Conservation (phyloP, 768 basidiomycete genomes). For the Xerocomus potaroensis region DNA sequence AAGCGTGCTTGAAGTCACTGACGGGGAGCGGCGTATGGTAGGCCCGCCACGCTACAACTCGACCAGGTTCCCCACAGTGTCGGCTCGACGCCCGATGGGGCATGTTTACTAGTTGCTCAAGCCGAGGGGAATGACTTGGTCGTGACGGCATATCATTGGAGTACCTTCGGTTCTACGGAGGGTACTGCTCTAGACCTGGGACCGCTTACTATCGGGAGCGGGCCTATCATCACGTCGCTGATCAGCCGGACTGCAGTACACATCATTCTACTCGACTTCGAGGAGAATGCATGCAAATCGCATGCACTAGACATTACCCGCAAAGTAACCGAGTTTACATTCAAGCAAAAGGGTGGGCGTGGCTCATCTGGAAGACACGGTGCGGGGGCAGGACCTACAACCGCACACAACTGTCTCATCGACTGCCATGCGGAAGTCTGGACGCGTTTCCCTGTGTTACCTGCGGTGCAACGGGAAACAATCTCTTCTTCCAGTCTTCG, state of each 20-base stretch:
- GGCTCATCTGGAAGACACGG: constrained; percentile 9
- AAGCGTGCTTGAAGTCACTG: neutral
- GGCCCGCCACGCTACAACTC: constrained; percentile 44
- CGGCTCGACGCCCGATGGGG: constrained; percentile 50
- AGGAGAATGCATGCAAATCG: constrained; percentile 35
- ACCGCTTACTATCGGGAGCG: constrained; percentile 16
- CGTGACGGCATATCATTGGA: constrained; percentile 49
- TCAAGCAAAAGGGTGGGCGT: constrained; percentile 40
- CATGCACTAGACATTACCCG: constrained; percentile 49
- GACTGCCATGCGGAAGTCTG: constrained; percentile 56
- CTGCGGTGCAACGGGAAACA: constrained; percentile 47
- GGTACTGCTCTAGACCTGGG: constrained; percentile 40
- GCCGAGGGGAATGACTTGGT: constrained; percentile 5
- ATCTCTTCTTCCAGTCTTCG: constrained; percentile 34
- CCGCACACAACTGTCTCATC: constrained; percentile 46
- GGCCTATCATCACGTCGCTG: constrained; percentile 42
- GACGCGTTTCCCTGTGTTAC: constrained; percentile 56
- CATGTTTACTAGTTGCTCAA: constrained; percentile 43
- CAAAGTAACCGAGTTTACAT: constrained; percentile 52
- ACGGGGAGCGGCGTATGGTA: constrained; percentile 11
- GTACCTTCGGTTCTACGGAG: constrained; percentile 48
- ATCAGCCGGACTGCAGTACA: constrained; percentile 39
- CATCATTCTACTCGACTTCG: constrained; percentile 37
- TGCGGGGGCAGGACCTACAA: constrained; percentile 4
- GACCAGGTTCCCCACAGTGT: constrained; percentile 26